Base-by-base conservation (phyloP, 2,329 filamentous ascomycete genomes). In the Scedosporium dehoogii region DNA sequence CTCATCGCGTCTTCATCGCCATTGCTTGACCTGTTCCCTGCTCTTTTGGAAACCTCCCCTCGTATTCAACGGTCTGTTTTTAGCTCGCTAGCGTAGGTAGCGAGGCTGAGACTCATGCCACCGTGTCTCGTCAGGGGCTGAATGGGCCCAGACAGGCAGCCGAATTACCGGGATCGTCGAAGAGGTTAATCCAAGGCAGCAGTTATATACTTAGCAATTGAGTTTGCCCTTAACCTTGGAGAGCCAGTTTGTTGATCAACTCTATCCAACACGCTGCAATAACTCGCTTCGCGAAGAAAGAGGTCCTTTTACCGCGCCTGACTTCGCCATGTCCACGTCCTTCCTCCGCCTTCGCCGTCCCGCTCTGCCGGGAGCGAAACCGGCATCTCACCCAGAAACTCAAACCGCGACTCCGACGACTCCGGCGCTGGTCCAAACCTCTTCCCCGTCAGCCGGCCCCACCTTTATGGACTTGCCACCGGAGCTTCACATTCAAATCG, bases 401-500 rank as follows among this genome's bases (percentile, higher is more conserved):
- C 18, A 6, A 41, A 42, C n/a, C 1, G n/a, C 5, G 12, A 38
- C 57, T 18, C 27, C 58, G 14, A n/a, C 33, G 12, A 12, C 58
- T 59, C 58, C 58, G 21, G 18, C 38, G 2, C n/a, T 12, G 23
- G 6, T 7, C 25, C 55, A 59, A 33, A 29, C 12, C 23, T 48
- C 71, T 76, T 81, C 61, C 74, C 76, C 60, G 72, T 77, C 67
- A 55, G 18, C 46, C 25, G 29, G 58, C 25, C 57, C 51, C 48
- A 69, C 68, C n/a, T 69, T 87, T 41, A 75, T 79, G 70, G 72
- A 73, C 16, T 75, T 90, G 2, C 88, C 88, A 1, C 77, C 84
- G 0, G 88, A 91, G 68, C 77, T 90, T n/a, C 87, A 89, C 66
- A 70, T 87, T 1, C 78, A 84, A 59, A 85, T 90, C 62, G 76